Percentiles rank a stretch among this genome's conserved stretches.
These are phyloP conservation scores for Colletotrichum cuscutae DNA, from an alignment of 2,329 filamentous ascomycete genomes.

Conservation along the genomic window DNA sequence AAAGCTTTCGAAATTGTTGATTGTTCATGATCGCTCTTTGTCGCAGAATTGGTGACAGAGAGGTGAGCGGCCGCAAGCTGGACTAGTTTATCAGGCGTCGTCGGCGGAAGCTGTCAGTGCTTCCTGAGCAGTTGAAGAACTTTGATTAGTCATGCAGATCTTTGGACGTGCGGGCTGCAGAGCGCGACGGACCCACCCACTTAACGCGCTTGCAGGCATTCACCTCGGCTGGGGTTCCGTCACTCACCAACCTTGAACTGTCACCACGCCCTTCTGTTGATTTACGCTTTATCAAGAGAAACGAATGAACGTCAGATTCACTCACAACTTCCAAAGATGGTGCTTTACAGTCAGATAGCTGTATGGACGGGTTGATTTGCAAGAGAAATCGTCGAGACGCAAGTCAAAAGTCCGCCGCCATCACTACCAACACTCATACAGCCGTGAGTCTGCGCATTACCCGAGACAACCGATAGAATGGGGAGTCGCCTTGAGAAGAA, in stretches of 20 bases:
- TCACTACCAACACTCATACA: background rate
- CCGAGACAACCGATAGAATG: constrained; percentile 53
- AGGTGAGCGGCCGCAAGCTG: background rate
- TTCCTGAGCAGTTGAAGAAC: constrained; percentile 12
- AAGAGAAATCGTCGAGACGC: background rate
- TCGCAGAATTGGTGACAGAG: background rate
- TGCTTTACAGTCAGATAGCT: background rate
- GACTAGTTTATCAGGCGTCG: background rate
- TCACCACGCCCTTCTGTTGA: background rate
- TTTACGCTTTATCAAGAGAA: background rate
- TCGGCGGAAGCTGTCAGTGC: background rate
- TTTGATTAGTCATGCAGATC: constrained; percentile 14
- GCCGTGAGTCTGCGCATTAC: background rate
- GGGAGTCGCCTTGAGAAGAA: constrained; percentile 71
- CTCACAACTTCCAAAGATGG: background rate
- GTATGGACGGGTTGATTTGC: background rate
- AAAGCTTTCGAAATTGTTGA: constrained; percentile 87
- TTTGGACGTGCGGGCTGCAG: constrained; percentile 52
- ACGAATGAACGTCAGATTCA: background rate
- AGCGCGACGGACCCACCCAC: constrained; percentile 44
- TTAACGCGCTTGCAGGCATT: constrained; percentile 46
- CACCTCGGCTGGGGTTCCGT: background rate
- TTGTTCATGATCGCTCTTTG: constrained; percentile 79
- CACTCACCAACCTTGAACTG: background rate
- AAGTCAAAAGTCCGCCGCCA: background rate